A percentile compares a stretch with the other conserved stretches of the same genome.
Conservation (phyloP, 228 moss, liverwort and hornwort genomes). For the Sphagnum fallax region DNA sequence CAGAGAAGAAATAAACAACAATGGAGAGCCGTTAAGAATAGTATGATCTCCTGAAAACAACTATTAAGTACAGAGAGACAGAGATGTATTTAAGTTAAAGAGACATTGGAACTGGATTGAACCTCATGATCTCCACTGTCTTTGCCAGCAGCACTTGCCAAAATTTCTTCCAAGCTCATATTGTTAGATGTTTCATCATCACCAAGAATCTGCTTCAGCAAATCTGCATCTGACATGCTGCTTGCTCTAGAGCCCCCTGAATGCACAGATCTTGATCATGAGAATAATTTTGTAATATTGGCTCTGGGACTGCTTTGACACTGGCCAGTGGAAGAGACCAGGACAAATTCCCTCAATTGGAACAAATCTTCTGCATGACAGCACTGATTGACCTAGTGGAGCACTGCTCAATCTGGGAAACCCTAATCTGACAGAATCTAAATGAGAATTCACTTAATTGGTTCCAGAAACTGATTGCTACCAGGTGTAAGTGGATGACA, state of each 20-base stretch:
- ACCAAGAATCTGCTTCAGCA: slow-evolving; percentile 55
- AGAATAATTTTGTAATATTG: neutral
- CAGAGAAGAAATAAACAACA: too few species aligned
- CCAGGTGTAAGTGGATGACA: too few species aligned
- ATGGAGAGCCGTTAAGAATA: too few species aligned
- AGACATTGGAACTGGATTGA: slow-evolving; percentile 7
- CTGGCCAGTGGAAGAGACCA: neutral
- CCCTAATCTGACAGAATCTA: too few species aligned
- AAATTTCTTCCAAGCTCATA: slow-evolving; percentile 29
- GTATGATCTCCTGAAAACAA: too few species aligned
- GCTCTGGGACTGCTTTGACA: neutral
- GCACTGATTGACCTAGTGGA: neutral
- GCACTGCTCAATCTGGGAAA: too few species aligned
- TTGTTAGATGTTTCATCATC: slow-evolving; percentile 22
- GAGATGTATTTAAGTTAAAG: neutral
- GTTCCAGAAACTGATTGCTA: too few species aligned
- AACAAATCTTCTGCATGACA: neutral
- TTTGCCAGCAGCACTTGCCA: slow-evolving; percentile 34
- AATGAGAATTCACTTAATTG: too few species aligned
- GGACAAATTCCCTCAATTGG: neutral
- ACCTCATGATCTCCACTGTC: slow-evolving; percentile 32
- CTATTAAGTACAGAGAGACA: too few species aligned
- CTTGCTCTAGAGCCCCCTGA: slow-evolving; percentile 36
- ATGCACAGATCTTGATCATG: neutral
- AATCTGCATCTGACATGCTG: slow-evolving; percentile 49